phyloP scores from a whole-genome alignment of 768 basidiomycete genomes.

The Suillus discolor region DNA sequence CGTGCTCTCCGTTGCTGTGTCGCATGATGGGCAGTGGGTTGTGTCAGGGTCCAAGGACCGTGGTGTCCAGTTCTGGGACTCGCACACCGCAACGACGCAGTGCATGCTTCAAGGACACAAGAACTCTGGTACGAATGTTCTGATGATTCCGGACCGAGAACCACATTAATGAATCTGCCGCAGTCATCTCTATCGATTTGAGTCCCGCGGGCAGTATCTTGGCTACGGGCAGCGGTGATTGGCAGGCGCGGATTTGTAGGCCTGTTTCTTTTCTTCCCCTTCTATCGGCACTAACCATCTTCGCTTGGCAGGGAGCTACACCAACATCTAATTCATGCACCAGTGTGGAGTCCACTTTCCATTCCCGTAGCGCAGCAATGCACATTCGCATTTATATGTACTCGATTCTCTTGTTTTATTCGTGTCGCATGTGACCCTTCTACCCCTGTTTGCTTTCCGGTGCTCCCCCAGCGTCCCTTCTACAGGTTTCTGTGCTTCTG shows the following conservation, averaged over 20 bases:
- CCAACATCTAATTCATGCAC: slow-evolving; percentile 4
- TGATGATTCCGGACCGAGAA: neutral
- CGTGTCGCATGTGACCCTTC: neutral
- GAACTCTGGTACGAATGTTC: slow-evolving; percentile 33
- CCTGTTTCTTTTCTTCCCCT: slow-evolving; percentile 13
- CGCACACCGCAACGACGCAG: slow-evolving; percentile 31
- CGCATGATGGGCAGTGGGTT: slow-evolving; percentile 35
- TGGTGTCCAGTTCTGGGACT: slow-evolving; percentile 39
- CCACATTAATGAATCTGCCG: neutral
- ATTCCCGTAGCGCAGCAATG: neutral
- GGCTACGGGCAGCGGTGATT: slow-evolving; percentile 41
- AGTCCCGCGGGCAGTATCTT: slow-evolving; percentile 31
- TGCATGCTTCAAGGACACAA: slow-evolving; percentile 40
- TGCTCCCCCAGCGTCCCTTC: neutral
- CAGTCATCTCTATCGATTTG: slow-evolving; percentile 43
- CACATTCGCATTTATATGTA: neutral
- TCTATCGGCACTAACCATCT: neutral
- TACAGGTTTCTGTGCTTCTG: neutral
- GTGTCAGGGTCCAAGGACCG: slow-evolving; percentile 42
- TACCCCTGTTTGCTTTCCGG: neutral
- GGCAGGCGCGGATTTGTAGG: slow-evolving; percentile 40
- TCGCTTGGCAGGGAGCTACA: slow-evolving; percentile 6
- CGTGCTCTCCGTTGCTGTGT: slow-evolving; percentile 30
- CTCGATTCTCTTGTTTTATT: neutral
- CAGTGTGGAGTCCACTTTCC: neutral